Base-by-base conservation (phyloP, 2,329 filamentous ascomycete genomes). In the Scorias spongiosa region DNA sequence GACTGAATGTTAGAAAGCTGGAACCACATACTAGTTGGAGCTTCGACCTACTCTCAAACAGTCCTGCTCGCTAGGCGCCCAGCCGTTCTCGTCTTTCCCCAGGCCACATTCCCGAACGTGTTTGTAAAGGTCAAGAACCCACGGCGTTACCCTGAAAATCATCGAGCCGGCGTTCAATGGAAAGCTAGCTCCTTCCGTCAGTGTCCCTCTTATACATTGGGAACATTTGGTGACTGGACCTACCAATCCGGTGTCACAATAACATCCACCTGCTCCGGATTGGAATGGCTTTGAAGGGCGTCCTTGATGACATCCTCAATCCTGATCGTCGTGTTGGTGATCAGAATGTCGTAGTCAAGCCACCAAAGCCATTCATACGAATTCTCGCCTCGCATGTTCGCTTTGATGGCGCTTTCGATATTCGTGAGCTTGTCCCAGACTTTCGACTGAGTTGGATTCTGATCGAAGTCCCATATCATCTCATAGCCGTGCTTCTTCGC, bases 321-420 rank as follows among this genome's bases (percentile, higher is more conserved):
- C 38, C 55, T 57, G 45, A 61, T 58, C 4, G 55, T 51, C 12
- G 60, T 63, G 42, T 65, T 64, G 11, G 61, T 66, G 47, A 66
- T 58, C 12, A 66, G 49, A 1, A 62, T 64, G 47, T 66, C 63
- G 38, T 63, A 63, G 48, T 66, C 63, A 9, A 65, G 48, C 61
- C 62, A 65, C 64, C 63, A 66, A 15, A 66, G 56, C 64, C 63
- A 66, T 44, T 65, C 60, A 45, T 61, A 50, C 7, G 40, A 43
- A 8, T 44, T 60, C 45, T 57, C 58, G 36, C 49, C 55, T 5
- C 59, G 53, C 59, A 65, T 64, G 47, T 63, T 52, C n/a, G 44
- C 44, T 38, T 42, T 30, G 15, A 40, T 45, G 26, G 44, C 44
- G 17, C 38, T 45, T 18, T 42, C 39, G 18, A 45, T 45, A 34